Conservation (phyloP, 2,329 filamentous ascomycete species). For the Epichloe gansuensis region DNA sequence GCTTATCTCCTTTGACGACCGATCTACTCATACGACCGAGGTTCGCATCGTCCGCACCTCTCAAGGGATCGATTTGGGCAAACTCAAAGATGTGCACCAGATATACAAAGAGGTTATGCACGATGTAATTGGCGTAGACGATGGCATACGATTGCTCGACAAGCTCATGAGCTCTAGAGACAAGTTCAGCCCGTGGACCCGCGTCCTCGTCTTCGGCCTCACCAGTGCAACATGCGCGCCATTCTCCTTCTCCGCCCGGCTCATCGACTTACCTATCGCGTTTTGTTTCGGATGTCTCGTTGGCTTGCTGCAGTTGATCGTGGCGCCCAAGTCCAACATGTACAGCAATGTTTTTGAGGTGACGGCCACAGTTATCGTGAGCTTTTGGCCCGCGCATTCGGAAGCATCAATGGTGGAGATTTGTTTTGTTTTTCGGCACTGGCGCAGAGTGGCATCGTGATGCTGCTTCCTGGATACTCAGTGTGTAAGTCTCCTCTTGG, state of each 20-base stretch:
- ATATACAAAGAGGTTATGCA: constrained; percentile 56
- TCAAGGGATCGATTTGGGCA: constrained; percentile 49
- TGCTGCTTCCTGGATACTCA: constrained; percentile 54
- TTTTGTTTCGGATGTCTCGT: constrained; percentile 61
- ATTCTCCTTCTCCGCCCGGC: constrained; percentile 60
- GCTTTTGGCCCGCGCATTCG: constrained; percentile 52
- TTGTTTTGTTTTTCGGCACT: constrained; percentile 56
- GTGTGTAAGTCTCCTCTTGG: constrained; percentile 31
- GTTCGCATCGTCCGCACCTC: constrained; percentile 49
- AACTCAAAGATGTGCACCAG: constrained; percentile 47
- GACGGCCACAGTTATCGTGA: constrained; percentile 46
- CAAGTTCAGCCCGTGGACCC: constrained; percentile 39
- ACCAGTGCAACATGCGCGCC: constrained; percentile 61
- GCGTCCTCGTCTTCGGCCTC: constrained; percentile 57
- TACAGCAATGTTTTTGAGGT: constrained; percentile 57
- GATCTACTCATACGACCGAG: constrained; percentile 51
- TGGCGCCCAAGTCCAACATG: constrained; percentile 56
- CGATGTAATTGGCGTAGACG: constrained; percentile 45
- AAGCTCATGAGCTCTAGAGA: constrained; percentile 40
- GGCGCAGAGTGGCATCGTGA: constrained; percentile 51
- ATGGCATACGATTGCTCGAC: constrained; percentile 41
- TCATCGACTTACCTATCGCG: constrained; percentile 60
- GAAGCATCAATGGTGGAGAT: constrained; percentile 38
- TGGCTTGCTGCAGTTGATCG: constrained; percentile 56
- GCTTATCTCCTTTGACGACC: constrained; percentile 80